Percentiles rank a stretch among this genome's conserved stretches.
Evolutionary conservation across 2,329 filamentous ascomycete genomes (phyloP).

Genomic region (Ophiocordyceps camponoti-rufipedis): DNA sequence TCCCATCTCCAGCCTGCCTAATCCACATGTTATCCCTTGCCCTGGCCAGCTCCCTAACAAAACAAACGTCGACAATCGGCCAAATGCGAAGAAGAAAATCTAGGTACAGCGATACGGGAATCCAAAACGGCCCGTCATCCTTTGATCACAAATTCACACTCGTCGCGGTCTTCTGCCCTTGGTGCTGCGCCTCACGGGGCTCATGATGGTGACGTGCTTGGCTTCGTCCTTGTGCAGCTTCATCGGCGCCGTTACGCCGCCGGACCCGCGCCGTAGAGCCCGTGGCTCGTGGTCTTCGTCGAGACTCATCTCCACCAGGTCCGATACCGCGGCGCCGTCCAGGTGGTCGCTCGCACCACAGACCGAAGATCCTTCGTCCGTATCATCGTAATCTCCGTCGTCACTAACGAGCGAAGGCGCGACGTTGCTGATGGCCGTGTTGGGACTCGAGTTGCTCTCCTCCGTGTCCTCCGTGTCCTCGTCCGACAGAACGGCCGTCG

Average conservation of each 20-base stretch:
- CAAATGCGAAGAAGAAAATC: neutral
- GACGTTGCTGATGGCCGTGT: conserved; percentile 53
- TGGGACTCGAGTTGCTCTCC: conserved; percentile 48
- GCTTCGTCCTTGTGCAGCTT: conserved; percentile 34
- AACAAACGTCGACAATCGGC: neutral
- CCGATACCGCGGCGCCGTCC: conserved; percentile 40
- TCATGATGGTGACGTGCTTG: conserved; percentile 38
- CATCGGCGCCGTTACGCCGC: conserved; percentile 23
- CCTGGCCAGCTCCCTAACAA: neutral
- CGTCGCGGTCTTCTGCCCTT: conserved; percentile 14
- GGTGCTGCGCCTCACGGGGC: conserved; percentile 24
- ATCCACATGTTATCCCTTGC: neutral
- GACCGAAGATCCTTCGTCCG: conserved; percentile 42
- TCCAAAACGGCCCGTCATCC: neutral
- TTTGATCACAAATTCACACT: conserved; percentile 2
- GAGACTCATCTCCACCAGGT: conserved; percentile 42
- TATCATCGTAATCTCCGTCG: conserved; percentile 61
- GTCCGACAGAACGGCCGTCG: conserved; percentile 12
- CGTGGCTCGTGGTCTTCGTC: conserved; percentile 35
- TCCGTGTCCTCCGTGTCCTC: conserved; percentile 31
- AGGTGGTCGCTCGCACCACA: conserved; percentile 38
- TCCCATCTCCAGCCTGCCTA: neutral
- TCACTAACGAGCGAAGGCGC: conserved; percentile 67
- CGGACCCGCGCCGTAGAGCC: conserved; percentile 23
- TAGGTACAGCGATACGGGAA: neutral